These are phyloP conservation scores for Hygrophorus russula DNA, from an alignment of 768 basidiomycete species.

Conservation along the genomic window DNA sequence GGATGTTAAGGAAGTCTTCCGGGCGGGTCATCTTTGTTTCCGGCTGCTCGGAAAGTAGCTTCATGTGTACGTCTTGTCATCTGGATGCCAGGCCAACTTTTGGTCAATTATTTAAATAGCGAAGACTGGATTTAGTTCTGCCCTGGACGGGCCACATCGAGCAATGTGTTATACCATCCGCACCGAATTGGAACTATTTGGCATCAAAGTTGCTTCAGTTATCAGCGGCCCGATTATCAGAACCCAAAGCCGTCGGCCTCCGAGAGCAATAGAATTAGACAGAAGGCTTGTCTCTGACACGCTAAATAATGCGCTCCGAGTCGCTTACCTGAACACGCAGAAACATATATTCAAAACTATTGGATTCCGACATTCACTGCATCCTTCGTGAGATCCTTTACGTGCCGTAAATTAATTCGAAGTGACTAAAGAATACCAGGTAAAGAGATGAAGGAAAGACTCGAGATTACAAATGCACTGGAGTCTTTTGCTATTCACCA, in stretches of 20 bases:
- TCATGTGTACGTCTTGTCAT: not conserved
- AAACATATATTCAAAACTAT: not conserved
- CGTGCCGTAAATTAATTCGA: not conserved
- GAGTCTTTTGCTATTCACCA: not conserved
- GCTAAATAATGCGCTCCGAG: not conserved
- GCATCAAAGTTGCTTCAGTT: constrained; percentile 2
- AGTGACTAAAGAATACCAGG: not conserved
- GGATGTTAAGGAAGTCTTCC: constrained; percentile 1
- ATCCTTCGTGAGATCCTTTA: not conserved
- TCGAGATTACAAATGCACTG: not conserved
- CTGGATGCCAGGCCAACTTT: not conserved
- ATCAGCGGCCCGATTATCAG: constrained; percentile 1
- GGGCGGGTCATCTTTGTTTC: constrained; percentile 4
- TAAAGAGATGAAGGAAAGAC: not conserved
- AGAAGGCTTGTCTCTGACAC: not conserved
- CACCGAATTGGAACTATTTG: not conserved
- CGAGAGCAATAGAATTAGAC: not conserved
- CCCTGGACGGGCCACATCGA: not conserved
- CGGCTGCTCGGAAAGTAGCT: not conserved
- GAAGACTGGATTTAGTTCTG: not conserved
- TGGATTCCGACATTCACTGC: not conserved
- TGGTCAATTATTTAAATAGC: not conserved
- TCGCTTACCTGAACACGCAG: not conserved
- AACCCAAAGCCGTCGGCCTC: not conserved
- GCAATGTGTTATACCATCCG: not conserved